Conservation (phyloP, 2,329 filamentous ascomycete genomes). For the Fusarium sororula region DNA sequence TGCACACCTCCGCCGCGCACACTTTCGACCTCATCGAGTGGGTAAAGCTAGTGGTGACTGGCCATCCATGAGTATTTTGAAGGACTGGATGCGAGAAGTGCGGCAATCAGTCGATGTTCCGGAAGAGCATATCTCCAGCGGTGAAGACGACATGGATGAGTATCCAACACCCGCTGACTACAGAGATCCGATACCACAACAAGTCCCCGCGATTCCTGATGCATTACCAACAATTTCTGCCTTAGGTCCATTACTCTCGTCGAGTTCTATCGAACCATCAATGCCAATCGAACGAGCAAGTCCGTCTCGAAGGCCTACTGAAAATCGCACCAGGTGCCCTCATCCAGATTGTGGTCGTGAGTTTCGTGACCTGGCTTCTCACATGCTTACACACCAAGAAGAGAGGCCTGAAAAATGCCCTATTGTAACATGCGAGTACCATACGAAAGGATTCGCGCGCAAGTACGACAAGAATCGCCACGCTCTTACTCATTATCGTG, state of each 20-base stretch:
- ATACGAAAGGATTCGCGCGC: constrained; percentile 90
- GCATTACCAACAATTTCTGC: constrained; percentile 12
- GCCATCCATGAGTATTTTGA: constrained; percentile 66
- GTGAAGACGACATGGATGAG: constrained; percentile 61
- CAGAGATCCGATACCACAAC: constrained; percentile 18
- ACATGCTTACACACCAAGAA: constrained; percentile 95
- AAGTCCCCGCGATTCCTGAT: constrained; percentile 26
- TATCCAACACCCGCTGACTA: constrained; percentile 40
- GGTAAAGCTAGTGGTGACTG: constrained; percentile 67
- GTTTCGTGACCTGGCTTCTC: constrained; percentile 77
- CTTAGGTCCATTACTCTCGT: constrained; percentile 22
- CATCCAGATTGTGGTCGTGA: constrained; percentile 67
- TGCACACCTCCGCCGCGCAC: constrained; percentile 65
- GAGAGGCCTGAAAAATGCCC: constrained; percentile 97
- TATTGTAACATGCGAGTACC: constrained; percentile 91
- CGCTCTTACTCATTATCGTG: constrained; percentile 96
- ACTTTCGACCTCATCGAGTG: constrained; percentile 65
- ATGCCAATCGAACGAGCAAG: constrained; percentile 42
- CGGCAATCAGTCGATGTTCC: constrained; percentile 60
- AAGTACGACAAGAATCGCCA: constrained; percentile 99
- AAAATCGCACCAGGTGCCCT: constrained; percentile 61
- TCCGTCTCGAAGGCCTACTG: constrained; percentile 46
- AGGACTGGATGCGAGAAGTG: constrained; percentile 70
- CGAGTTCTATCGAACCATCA: constrained; percentile 37
- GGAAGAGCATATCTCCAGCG: constrained; percentile 57